Conservation (phyloP, 768 basidiomycete genomes). For the Suillus subaureus region DNA sequence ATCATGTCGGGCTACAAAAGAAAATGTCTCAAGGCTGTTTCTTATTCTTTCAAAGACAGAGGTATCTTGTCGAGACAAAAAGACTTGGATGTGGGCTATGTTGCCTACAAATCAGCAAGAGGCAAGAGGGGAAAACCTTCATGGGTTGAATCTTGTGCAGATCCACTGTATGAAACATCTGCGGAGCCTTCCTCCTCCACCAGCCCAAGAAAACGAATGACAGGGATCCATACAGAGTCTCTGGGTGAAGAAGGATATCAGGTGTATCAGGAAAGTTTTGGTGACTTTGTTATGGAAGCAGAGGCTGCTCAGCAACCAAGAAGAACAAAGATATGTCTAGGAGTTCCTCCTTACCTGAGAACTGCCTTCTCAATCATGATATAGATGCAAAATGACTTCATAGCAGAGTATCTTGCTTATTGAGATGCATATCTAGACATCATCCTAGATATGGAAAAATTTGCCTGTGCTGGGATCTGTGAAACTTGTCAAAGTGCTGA, state of each 20-base stretch:
- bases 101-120: neutral
- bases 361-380: neutral
- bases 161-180: neutral
- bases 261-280: neutral
- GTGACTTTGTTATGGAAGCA: neutral
- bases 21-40: no score
- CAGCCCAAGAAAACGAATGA: neutral
- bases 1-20: no score
- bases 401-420: constrained; percentile 4
- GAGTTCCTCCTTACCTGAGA: neutral
- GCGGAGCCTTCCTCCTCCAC: neutral
- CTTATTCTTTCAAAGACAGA: no score
- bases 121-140: neutral
- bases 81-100: neutral
- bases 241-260: neutral
- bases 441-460: constrained; percentile 1
- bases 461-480: neutral
- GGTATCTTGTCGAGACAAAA: neutral
- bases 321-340: neutral
- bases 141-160: neutral
- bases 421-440: neutral
- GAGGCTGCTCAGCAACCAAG: neutral
- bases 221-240: neutral
- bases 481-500: neutral
- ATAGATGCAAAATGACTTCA: constrained; percentile 10